A percentile compares a stretch with the other conserved stretches of the same genome.
phyloP scores from a whole-genome alignment of 2,329 filamentous ascomycete genomes.

The Pseudogymnoascus pannorum region DNA sequence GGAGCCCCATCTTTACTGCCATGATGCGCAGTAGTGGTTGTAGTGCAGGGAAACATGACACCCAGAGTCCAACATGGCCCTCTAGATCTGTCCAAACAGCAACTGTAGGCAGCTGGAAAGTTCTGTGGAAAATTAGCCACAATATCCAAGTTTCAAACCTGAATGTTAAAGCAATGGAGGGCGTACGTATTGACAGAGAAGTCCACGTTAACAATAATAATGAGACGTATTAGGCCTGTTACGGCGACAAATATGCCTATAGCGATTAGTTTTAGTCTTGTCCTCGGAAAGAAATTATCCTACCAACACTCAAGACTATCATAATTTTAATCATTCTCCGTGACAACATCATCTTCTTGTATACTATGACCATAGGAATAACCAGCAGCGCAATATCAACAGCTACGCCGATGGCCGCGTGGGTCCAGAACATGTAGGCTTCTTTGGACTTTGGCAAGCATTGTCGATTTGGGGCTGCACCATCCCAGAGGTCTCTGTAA shows the following conservation, averaged over 20 bases:
- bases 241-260: constrained; percentile 30
- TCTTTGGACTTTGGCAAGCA: constrained; percentile 24
- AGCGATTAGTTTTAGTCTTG: constrained; percentile 10
- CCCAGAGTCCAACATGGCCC: constrained; percentile 37
- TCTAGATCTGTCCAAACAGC: constrained; percentile 36
- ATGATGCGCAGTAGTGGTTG: constrained; percentile 33
- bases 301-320: constrained; percentile 30
- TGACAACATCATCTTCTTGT: constrained; percentile 31
- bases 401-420: constrained; percentile 28
- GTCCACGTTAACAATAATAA: constrained; percentile 28
- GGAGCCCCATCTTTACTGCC: constrained; percentile 14
- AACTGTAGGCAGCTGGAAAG: constrained; percentile 32
- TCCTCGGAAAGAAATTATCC: not conserved
- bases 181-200: constrained; percentile 30
- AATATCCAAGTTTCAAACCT: not conserved
- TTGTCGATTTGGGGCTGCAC: constrained; percentile 18
- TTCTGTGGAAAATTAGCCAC: constrained; percentile 16
- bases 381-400: constrained; percentile 31
- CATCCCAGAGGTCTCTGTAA: constrained; percentile 12
- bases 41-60: constrained; percentile 34
- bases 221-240: constrained; percentile 34
- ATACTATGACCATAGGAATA: constrained; percentile 33
- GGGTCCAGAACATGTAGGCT: constrained; percentile 29
- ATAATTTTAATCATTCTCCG: constrained; percentile 30
- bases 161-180: not conserved